Percentiles rank a stretch among this genome's conserved stretches.
phyloP scores from a whole-genome alignment of 2,329 filamentous ascomycete genomes.

The Fonsecaea monophora region DNA sequence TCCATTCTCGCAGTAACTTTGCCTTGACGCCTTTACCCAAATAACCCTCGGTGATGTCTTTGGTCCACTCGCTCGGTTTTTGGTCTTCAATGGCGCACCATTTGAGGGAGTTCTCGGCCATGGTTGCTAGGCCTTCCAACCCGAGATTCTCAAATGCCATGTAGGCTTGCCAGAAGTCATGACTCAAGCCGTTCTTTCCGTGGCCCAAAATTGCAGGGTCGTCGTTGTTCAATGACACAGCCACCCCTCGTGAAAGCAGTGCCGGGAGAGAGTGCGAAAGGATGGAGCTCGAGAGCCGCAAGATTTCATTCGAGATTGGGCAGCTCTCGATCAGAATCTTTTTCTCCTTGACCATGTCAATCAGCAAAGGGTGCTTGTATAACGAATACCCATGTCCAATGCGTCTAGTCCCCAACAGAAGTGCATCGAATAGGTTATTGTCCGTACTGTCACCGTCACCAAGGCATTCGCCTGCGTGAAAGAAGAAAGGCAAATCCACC shows the following conservation, averaged over 20 bases:
- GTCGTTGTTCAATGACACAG: slow-evolving; percentile 86
- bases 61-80: slow-evolving; percentile 70
- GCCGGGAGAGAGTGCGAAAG: slow-evolving; percentile 81
- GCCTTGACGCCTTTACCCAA: slow-evolving; percentile 75
- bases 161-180: slow-evolving; percentile 93
- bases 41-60: slow-evolving; percentile 75
- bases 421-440: slow-evolving; percentile 85
- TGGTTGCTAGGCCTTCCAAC: slow-evolving; percentile 79
- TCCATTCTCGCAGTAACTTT: slow-evolving; percentile 77
- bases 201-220: slow-evolving; percentile 89
- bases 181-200: slow-evolving; percentile 79
- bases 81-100: slow-evolving; percentile 91
- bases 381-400: slow-evolving; percentile 90
- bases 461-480: slow-evolving; percentile 89
- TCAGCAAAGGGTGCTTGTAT: slow-evolving; percentile 87
- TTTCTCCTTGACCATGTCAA: slow-evolving; percentile 87
- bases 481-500: slow-evolving; percentile 90
- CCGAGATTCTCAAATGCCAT: slow-evolving; percentile 93
- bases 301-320: slow-evolving; percentile 87
- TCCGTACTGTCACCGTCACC: slow-evolving; percentile 79
- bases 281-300: slow-evolving; percentile 78
- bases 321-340: slow-evolving; percentile 88
- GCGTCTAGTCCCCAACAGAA: slow-evolving; percentile 82
- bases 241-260: slow-evolving; percentile 80
- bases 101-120: slow-evolving; percentile 90